Conservation (phyloP, 352 stramenopile species). For the Nothophytophthora sp. region DNA sequence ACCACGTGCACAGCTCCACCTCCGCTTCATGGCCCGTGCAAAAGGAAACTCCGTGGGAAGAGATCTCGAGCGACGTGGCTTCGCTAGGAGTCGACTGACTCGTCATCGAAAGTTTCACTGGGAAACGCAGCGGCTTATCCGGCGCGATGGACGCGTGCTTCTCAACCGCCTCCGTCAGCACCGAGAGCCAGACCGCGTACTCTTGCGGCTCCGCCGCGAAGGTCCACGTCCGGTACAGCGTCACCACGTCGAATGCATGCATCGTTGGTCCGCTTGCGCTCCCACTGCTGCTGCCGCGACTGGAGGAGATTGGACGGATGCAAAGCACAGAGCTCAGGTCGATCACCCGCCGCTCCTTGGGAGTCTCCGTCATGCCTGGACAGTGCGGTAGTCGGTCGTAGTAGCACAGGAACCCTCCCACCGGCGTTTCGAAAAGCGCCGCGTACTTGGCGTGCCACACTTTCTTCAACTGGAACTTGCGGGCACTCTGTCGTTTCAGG, state of each 20-base stretch:
- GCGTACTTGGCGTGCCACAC: constrained; percentile 58
- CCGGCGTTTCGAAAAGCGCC: constrained; percentile 57
- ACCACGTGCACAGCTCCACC: constrained; percentile 64
- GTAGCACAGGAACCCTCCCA: constrained; percentile 73
- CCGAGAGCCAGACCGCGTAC: constrained; percentile 60
- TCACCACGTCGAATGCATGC: constrained; percentile 69
- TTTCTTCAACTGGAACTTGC: constrained; percentile 65
- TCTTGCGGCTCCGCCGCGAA: constrained; percentile 56
- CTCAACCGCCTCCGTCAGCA: constrained; percentile 57
- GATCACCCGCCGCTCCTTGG: constrained; percentile 63
- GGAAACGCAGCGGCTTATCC: constrained; percentile 47
- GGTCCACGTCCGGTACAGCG: constrained; percentile 74
- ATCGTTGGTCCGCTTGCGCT: constrained; percentile 1
- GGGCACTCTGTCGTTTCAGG: constrained; percentile 41
- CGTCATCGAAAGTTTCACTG: constrained; percentile 46
- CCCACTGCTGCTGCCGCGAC: neutral
- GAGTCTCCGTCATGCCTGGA: constrained; percentile 46
- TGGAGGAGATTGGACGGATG: constrained; percentile 53
- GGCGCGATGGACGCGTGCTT: constrained; percentile 54
- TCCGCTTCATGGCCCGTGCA: constrained; percentile 43
- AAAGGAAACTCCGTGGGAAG: constrained; percentile 56
- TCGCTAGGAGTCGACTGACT: constrained; percentile 39
- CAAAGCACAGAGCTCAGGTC: constrained; percentile 69
- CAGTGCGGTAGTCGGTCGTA: constrained; percentile 72
- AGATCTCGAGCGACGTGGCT: constrained; percentile 54